Conservation (phyloP, 495 filamentous ascomycete species). For the Penicillium goetzii region DNA sequence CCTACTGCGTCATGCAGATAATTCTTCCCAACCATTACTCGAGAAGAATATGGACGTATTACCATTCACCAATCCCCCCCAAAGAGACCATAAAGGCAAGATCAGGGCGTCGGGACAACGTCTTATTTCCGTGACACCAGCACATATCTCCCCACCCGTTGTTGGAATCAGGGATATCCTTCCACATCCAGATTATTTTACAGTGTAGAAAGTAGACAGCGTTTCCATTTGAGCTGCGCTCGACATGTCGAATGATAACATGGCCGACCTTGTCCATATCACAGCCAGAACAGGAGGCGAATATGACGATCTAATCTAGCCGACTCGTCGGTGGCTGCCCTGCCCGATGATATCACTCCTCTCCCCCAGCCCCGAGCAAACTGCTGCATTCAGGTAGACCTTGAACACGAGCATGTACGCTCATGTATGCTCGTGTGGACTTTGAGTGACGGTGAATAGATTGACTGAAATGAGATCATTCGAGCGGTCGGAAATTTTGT, state of each 20-base stretch:
- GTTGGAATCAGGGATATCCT: not conserved
- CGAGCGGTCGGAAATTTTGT: not conserved
- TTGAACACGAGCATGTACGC: not conserved
- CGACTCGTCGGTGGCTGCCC: constrained; percentile 4
- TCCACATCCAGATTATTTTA: not conserved
- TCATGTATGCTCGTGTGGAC: not conserved
- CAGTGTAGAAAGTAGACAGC: not conserved
- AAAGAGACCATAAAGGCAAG: not conserved
- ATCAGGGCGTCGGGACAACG: not conserved
- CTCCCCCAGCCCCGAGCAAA: not conserved
- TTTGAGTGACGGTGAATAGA: not conserved
- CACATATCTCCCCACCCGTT: not conserved
- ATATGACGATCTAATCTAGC: constrained; percentile 1
- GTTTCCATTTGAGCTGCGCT: not conserved
- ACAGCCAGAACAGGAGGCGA: not conserved
- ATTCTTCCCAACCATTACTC: not conserved
- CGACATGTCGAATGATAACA: not conserved
- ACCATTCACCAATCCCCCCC: not conserved
- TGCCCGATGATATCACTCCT: constrained; percentile 12
- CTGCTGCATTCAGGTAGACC: not conserved
- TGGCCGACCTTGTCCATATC: not conserved
- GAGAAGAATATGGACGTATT: not conserved
- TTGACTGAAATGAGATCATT: constrained; percentile 6
- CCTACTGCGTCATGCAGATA: not conserved
- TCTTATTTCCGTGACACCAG: not conserved